Conservation (phyloP, 495 filamentous ascomycete genomes). For the Penicillium lividum region DNA sequence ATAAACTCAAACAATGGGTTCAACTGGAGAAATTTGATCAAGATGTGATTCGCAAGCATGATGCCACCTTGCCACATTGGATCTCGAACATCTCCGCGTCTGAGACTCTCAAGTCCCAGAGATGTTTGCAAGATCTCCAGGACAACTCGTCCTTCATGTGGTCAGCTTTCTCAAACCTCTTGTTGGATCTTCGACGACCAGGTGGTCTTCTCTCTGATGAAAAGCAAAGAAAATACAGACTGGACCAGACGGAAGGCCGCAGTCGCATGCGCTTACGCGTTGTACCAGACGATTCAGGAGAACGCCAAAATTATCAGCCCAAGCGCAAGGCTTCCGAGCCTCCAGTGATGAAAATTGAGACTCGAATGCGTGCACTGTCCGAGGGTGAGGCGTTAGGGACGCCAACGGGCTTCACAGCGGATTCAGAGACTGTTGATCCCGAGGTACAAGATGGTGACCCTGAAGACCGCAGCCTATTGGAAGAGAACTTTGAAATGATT, state of each 20-base stretch:
- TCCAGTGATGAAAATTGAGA: slow-evolving; percentile 40
- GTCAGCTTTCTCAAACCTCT: slow-evolving; percentile 70
- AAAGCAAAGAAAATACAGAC: slow-evolving; percentile 72
- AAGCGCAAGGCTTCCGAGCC: slow-evolving; percentile 67
- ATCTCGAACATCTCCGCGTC: slow-evolving; percentile 90
- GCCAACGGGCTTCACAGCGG: slow-evolving; percentile 32
- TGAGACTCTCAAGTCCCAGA: slow-evolving; percentile 87
- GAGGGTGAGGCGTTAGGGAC: slow-evolving; percentile 38
- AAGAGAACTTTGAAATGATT: slow-evolving; percentile 93
- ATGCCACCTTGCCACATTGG: slow-evolving; percentile 84
- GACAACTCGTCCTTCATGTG: slow-evolving; percentile 77
- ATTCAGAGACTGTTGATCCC: slow-evolving; percentile 28
- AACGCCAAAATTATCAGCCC: slow-evolving; percentile 78
- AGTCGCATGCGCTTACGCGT: slow-evolving; percentile 92
- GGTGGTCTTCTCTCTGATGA: slow-evolving; percentile 75
- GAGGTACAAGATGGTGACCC: slow-evolving; percentile 38
- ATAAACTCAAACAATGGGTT: slow-evolving; percentile 78
- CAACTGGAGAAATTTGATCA: slow-evolving; percentile 65
- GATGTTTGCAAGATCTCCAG: slow-evolving; percentile 85
- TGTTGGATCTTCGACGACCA: slow-evolving; percentile 70
- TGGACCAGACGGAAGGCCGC: slow-evolving; percentile 92
- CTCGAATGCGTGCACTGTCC: slow-evolving; percentile 32
- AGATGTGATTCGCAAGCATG: slow-evolving; percentile 72
- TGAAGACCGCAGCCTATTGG: slow-evolving; percentile 51
- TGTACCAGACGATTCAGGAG: slow-evolving; percentile 68